phyloP scores from a whole-genome alignment of 306 rosid genomes.

The Crataegus laevigata region DNA sequence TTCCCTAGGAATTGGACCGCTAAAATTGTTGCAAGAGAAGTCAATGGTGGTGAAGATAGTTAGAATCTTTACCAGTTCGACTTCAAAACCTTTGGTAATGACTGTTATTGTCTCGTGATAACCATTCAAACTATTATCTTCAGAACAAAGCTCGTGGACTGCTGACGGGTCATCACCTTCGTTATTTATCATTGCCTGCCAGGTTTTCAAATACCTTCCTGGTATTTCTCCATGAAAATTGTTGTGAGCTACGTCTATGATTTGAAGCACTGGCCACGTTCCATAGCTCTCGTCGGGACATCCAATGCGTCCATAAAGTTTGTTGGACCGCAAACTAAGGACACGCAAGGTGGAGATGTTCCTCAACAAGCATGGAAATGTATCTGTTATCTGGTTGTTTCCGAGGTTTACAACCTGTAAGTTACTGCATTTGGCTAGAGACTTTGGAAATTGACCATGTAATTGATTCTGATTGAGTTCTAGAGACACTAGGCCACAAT shows the following conservation, averaged over 20 bases:
- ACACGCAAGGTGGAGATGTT: conserved; percentile 15
- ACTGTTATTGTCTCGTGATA: neutral
- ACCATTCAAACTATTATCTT: neutral
- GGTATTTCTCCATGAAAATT: neutral
- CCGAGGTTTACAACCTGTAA: conserved; percentile 20
- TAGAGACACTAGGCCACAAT: neutral
- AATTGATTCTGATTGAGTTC: conserved; percentile 1
- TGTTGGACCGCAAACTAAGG: conserved; percentile 14
- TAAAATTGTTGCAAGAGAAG: no score
- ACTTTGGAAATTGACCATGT: neutral
- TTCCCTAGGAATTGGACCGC: neutral
- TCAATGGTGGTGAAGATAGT: neutral
- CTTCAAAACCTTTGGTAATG: neutral
- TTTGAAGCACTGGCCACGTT: conserved; percentile 13
- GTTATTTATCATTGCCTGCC: conserved; percentile 3
- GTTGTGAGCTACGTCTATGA: neutral
- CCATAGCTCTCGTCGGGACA: neutral
- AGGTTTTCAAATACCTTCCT: neutral
- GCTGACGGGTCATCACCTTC: neutral
- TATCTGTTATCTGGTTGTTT: neutral
- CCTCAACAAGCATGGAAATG: conserved; percentile 11
- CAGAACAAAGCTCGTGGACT: neutral
- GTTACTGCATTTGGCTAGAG: conserved; percentile 12
- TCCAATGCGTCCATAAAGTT: neutral
- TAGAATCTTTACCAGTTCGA: neutral